Evolutionary conservation across 129 eudicot genomes (phyloP), one percentile per base, ranked within the genome.

Genomic region (Centaurea solstitialis): DNA sequence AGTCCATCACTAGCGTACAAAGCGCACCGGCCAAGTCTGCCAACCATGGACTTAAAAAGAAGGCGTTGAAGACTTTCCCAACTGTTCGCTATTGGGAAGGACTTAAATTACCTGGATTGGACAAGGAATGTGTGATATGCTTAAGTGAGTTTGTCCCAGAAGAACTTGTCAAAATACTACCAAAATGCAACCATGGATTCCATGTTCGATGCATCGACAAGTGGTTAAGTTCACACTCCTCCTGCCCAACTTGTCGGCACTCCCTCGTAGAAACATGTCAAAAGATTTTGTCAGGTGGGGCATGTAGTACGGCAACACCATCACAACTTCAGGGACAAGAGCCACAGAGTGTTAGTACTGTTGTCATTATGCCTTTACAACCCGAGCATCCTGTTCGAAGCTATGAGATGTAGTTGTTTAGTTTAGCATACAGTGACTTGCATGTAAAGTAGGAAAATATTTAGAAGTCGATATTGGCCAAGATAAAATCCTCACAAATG

Each of bases 171-270:
- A 82, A 85, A 75, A 79, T 93, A 15, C 57, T 93, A 22, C 98
- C 98, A 26, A 91, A 89, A 78, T 93, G 98, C 81, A 79, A 83
- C 83, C 98, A 93, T 26, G 94, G 97, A 17, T 93, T 93, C 67
- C 98, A 93, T 69, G 88, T 91, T 9, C 66, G 88, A 26, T 93
- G 98, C 73, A 86, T 93, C 22, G 94, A 93, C 53, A 93, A 77
- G 81, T 91, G 98, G 97, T 84, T 91, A 7, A 75, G 76, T 67
- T 85, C 93, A 0, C 98, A 93, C 83, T 93, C 97, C 0, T 91
- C 97, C 15, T 93, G 98, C 80, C 98, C 98, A 30, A 93, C 97
- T 57, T 93, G 98, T 74, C 76, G 98, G 22, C 90, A 91, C 76
- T 91, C 93, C 80, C 88, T 93, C 8, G 79, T 86, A 37, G 91